These are phyloP conservation scores for Lumnitzera littorea DNA, from an alignment of 345 rosid genomes.

Conservation along the genomic window DNA sequence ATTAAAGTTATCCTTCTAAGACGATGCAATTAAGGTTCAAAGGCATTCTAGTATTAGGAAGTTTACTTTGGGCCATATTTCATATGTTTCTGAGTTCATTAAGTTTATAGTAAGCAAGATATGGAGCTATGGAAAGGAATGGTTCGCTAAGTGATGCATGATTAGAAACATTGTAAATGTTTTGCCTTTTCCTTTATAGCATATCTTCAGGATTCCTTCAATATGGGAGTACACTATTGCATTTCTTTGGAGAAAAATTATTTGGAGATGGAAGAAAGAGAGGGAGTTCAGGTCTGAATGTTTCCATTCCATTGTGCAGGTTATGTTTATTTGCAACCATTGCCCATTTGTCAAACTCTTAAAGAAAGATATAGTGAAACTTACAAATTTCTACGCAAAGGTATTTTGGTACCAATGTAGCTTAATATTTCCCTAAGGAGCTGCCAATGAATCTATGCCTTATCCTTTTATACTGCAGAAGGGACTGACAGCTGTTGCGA, in stretches of 20 bases:
- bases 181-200: no score
- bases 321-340: constrained; percentile 87
- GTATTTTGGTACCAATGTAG: constrained; percentile 23
- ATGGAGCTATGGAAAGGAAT: no score
- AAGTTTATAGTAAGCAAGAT: no score
- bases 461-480: constrained; percentile 35
- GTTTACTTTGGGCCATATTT: no score
- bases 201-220: no score
- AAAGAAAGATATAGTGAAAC: constrained; percentile 79
- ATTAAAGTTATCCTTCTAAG: no score
- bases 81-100: no score
- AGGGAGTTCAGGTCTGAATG: background rate
- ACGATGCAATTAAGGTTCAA: no score
- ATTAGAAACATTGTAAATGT: no score
- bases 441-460: background rate
- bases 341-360: constrained; percentile 92
- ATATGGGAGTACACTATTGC: background rate
- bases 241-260: background rate
- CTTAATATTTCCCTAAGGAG: background rate
- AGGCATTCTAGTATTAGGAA: no score
- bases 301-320: constrained; percentile 29
- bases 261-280: background rate
- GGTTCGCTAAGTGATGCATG: no score
- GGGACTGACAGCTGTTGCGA: constrained; percentile 86
- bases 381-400: constrained; percentile 67